Base-by-base conservation (phyloP, 1,284 basidiomycete genomes). In the Polyporus tsugae region DNA sequence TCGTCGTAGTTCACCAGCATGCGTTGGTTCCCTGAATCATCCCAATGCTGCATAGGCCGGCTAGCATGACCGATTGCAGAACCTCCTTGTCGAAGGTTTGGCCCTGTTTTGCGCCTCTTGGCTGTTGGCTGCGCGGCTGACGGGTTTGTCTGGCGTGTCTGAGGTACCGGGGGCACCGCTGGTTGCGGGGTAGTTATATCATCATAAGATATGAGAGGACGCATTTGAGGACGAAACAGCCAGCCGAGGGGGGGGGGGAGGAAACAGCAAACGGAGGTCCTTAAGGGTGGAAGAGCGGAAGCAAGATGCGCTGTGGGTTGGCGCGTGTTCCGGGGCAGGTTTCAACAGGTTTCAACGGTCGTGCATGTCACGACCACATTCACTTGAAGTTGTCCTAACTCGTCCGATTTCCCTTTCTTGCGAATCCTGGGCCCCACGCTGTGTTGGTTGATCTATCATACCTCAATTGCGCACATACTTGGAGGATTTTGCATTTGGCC, bases 11-110 rank as follows among this genome's bases (percentile, higher is more conserved):
- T 72, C 72, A 83, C 72, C 29, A 73, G 69, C 46, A 73, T 64
- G 1, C 74, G 65, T 9, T 77, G 59, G 9, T 66, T 75, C 4
- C 80, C 82, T 11, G 83, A 83, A 64, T 85, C 83, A 69, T 86
- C 83, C 83, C 85, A 85, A 63, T 85, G 83, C 67, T 80, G 78
- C 42, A 78, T 65, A 53, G 75, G 68, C 63, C 72, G 75, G 33
- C 35, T 22, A n/a, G 19, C 35, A 13, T 68, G 71, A 73, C 60
- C 64, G 52, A 62, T 58, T 58, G 66, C 55, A 0, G 29, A 25
- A 60, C 69, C 63, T 9, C 70, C 57, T 11, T 64, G 68, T 19
- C 72, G 60, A 22, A 70, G 68, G 59, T 74, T 75, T 62, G 68
- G 74, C 62, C 69, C 69, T 7, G 72, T 73, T 72, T 73, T 78